These are phyloP conservation scores for Colletotrichum spaethianum DNA, from an alignment of 2,329 filamentous ascomycete species.

Conservation along the genomic window DNA sequence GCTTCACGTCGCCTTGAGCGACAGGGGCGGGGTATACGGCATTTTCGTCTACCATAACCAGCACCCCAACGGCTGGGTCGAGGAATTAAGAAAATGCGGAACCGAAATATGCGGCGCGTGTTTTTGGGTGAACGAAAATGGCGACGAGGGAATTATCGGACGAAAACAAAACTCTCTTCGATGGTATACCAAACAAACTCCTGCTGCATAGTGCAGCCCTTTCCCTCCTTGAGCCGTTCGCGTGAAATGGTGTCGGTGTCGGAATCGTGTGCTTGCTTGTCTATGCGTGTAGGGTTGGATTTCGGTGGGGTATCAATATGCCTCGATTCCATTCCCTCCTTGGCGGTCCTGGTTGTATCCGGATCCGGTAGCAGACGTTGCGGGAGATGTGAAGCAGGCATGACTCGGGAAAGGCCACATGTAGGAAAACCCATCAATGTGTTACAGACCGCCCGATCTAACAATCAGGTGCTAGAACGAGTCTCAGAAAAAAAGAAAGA, in stretches of 20 bases:
- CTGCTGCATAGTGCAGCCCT: constrained; percentile 32
- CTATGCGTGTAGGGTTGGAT: constrained; percentile 39
- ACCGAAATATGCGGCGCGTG: constrained; percentile 24
- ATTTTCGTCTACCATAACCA: constrained; percentile 32
- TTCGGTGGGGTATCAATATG: constrained; percentile 43
- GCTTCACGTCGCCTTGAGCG: constrained; percentile 18
- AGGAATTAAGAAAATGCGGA: constrained; percentile 33
- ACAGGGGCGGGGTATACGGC: constrained; percentile 2
- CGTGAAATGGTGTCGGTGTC: constrained; percentile 32
- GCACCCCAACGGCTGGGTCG: constrained; percentile 21
- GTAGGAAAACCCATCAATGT: constrained; percentile 41
- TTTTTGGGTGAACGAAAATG: constrained; percentile 5
- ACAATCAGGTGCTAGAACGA: constrained; percentile 36
- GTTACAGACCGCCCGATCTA: constrained; percentile 41
- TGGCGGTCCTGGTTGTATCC: constrained; percentile 38
- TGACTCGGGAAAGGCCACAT: constrained; percentile 42
- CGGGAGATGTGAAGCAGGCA: constrained; percentile 42
- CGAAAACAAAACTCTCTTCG: constrained; percentile 15
- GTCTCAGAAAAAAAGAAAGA: constrained; percentile 8
- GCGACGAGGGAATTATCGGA: constrained; percentile 27
- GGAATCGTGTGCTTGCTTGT: constrained; percentile 39
- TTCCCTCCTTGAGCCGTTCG: constrained; percentile 24
- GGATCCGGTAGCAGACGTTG: constrained; percentile 39
- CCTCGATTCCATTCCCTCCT: constrained; percentile 42
- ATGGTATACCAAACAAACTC: constrained; percentile 35